phyloP scores from a whole-genome alignment of 495 filamentous ascomycete genomes.

The Hypoxylon crocopeplum region DNA sequence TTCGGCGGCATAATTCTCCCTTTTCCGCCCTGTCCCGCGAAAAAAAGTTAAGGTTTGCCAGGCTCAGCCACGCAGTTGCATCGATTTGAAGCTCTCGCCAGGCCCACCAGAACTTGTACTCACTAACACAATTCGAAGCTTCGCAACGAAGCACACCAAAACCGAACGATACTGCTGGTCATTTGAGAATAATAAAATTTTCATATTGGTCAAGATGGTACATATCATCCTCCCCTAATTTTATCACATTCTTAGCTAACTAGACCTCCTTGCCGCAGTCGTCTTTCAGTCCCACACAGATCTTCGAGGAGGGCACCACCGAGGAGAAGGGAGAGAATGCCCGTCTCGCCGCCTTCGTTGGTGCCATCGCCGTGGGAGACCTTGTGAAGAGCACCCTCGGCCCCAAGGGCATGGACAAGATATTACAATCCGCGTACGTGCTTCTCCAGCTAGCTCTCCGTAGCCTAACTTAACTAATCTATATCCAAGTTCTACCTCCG shows the following conservation, averaged over 20 bases:
- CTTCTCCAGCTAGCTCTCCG: constrained; percentile 42
- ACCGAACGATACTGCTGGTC: neutral
- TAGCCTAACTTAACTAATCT: constrained; percentile 26
- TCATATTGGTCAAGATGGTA: constrained; percentile 32
- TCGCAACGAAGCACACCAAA: constrained; percentile 12
- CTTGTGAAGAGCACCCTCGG: constrained; percentile 96
- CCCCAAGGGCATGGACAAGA: constrained; percentile 99
- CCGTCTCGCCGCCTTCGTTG: constrained; percentile 93
- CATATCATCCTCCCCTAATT: neutral
- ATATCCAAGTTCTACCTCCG: constrained; percentile 84
- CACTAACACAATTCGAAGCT: constrained; percentile 9
- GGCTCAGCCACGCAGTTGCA: constrained; percentile 12
- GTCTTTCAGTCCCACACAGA: constrained; percentile 89
- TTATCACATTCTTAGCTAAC: constrained; percentile 4
- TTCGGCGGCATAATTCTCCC: constrained; percentile 26
- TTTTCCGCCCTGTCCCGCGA: constrained; percentile 18
- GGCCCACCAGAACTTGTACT: constrained; percentile 13
- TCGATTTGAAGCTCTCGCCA: constrained; percentile 25
- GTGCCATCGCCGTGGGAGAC: constrained; percentile 96
- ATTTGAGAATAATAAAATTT: no score
- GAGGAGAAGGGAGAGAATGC: constrained; percentile 99
- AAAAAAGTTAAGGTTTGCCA: constrained; percentile 21
- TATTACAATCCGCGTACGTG: constrained; percentile 89
- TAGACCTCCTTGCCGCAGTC: constrained; percentile 42
- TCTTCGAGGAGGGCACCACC: constrained; percentile 95